A percentile compares a stretch with the other conserved stretches of the same genome.
phyloP scores from a whole-genome alignment of 192 early-diverging fungal genomes.

The Coemansia sp. region DNA sequence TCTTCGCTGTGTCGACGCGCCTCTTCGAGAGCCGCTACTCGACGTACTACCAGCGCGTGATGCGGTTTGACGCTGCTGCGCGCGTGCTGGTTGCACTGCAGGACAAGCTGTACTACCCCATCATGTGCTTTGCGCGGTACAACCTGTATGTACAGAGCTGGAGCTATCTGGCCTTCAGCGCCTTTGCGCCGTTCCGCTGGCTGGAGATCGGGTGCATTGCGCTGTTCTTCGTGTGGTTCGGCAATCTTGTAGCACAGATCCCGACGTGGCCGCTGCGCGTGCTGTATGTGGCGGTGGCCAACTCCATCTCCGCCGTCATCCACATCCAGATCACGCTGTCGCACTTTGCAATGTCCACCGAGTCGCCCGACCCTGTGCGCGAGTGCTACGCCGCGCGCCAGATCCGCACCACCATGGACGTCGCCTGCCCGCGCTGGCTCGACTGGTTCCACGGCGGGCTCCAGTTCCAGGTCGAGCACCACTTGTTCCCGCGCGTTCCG shows the following conservation, averaged over 20 bases:
- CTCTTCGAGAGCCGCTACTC: constrained; percentile 86
- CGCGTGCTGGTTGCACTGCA: constrained; percentile 78
- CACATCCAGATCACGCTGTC: constrained; percentile 96
- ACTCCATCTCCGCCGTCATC: constrained; percentile 80
- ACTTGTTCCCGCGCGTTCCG: constrained; percentile 91
- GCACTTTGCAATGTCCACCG: constrained; percentile 93
- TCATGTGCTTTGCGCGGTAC: constrained; percentile 90
- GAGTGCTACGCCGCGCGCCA: constrained; percentile 86
- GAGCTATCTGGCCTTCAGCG: constrained; percentile 62
- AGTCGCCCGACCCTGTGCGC: constrained; percentile 61
- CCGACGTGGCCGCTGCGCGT: constrained; percentile 65
- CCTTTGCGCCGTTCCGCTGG: constrained; percentile 68
- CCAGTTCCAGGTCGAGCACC: constrained; percentile 96
- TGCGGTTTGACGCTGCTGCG: constrained; percentile 78
- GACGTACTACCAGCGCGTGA: constrained; percentile 79
- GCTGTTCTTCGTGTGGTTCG: constrained; percentile 81
- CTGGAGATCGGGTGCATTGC: constrained; percentile 75
- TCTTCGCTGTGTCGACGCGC: constrained; percentile 82
- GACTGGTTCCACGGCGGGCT: constrained; percentile 99
- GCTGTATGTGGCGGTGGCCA: constrained; percentile 73
- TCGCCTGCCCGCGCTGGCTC: constrained; percentile 88
- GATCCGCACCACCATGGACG: constrained; percentile 94
- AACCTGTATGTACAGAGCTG: constrained; percentile 83
- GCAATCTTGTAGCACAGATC: constrained; percentile 64
- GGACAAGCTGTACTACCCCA: constrained; percentile 82